Base-by-base conservation (phyloP, 2,329 filamentous ascomycete species). In the Curvularia sp. region DNA sequence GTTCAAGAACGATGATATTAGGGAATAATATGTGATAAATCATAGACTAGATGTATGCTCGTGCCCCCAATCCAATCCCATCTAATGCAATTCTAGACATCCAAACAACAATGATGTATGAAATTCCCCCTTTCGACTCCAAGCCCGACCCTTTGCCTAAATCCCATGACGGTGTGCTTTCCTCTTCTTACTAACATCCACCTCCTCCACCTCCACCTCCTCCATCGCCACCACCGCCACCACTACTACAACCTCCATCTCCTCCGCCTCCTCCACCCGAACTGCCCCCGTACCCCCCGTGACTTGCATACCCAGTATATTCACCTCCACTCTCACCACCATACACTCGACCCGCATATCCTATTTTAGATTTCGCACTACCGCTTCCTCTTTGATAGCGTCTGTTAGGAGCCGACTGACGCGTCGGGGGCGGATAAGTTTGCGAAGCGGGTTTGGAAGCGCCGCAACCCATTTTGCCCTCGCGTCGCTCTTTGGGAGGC, bases 381-480 rank as follows among this genome's bases (percentile, higher is more conserved):
- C 34, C n/a, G 15, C 13, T 5, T 43, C 13, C 13, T 43, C 15
- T 36, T 36, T 8, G 54, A 52, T 46, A 27, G 7, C 4, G 25
- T 27, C 25, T 27, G 7, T 27, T 27, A 27, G 25, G 25, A 27
- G 25, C 8, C 2, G 30, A 32, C 12, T 61, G 50, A 3, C 57
- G 53, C 60, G 57, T 63, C 27, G 64, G 59, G 8, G 57, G 59
- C 10, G 63, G 56, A 18, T 61, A 65, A 18, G 34, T 59, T 23
- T 30, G n/a, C 5, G 46, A 49, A 8, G 30, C 10, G 10, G 54
- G 30, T 55, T 67, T 67, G 15, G 66, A 68, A n/a, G 54, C 53
- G 54, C 57, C 56, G 15, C 66, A 68, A 36, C 66, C 66, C 66
- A 68, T 68, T 38, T 42, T 65, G 30, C 30, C 5, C n/a, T n/a